Base-by-base conservation (phyloP, 768 basidiomycete species). In the Mycena amicta region DNA sequence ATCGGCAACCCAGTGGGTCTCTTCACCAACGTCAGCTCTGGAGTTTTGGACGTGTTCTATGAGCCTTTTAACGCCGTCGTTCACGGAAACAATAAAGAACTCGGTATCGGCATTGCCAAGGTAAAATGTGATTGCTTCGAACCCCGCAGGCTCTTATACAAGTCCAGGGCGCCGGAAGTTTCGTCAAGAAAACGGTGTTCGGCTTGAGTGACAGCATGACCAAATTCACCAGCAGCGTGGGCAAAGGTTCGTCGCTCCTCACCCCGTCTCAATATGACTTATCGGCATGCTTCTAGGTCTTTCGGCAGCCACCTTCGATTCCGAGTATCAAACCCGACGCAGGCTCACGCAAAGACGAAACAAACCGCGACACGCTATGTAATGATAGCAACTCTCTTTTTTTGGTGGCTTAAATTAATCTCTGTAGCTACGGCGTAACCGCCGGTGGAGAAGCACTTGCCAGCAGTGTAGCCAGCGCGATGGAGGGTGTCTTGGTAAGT, bases 171-270 rank as follows among this genome's bases (percentile, higher is more conserved):
- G 96, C 96, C 0, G 94, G 95, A 5, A 98, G 95, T 70, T 95
- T 99, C 65, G 91, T 98, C 54, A 98, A 98, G 80, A 99, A 99
- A 77, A 97, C 96, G 0, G 92, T 98, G 5, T 99, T 98, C 66
- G 97, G 97, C 33, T 71, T 99, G 41, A 91, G 92, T 30, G 96
- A 99, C 68, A 96, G 93, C 69, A 79, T 99, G 70, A 95, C 95
- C n/a, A 98, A 98, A 73, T 89, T 99, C 68, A 98, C 97, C 2
- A 93, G 95, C 62, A 97, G 94, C 71, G 87, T 99, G 60, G 93
- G 96, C 41, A 99, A 99, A 82, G 95, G 94, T 91, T n/a, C n/a
- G n/a, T n/a, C n/a, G n/a, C n/a, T n/a, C n/a, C n/a, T n/a, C n/a
- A n/a, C n/a, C n/a, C n/a, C n/a, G n/a, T n/a, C n/a, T n/a, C n/a